These are phyloP conservation scores for Ustilago shanxiensis DNA, from an alignment of 1,284 basidiomycete genomes.

Conservation along the genomic window DNA sequence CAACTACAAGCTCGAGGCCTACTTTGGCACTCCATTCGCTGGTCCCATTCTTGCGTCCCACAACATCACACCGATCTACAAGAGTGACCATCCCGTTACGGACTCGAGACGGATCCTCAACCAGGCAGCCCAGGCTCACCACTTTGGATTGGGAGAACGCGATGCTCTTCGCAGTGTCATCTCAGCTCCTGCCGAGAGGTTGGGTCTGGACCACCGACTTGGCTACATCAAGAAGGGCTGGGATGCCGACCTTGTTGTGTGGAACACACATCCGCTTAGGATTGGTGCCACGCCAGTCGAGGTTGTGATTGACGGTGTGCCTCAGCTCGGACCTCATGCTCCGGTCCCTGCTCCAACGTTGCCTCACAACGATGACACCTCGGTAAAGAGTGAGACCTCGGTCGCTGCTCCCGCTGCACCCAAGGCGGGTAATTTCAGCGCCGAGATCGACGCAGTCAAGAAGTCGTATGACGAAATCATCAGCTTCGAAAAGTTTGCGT, in stretches of 20 bases:
- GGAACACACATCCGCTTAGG: slow-evolving; percentile 86
- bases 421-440: slow-evolving; percentile 36
- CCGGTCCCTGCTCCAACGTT: slow-evolving; percentile 25
- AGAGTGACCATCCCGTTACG: slow-evolving; percentile 80
- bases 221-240: slow-evolving; percentile 79
- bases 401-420: slow-evolving; percentile 37
- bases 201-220: slow-evolving; percentile 85
- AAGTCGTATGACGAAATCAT: slow-evolving; percentile 44
- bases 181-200: slow-evolving; percentile 80
- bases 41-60: slow-evolving; percentile 80
- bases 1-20: slow-evolving; percentile 87
- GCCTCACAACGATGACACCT: background rate
- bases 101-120: slow-evolving; percentile 83
- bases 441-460: slow-evolving; percentile 52
- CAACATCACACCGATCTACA: slow-evolving; percentile 78
- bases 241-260: slow-evolving; percentile 81
- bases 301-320: slow-evolving; percentile 76
- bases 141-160: slow-evolving; percentile 75
- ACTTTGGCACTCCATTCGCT: slow-evolving; percentile 86
- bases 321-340: slow-evolving; percentile 67
- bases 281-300: slow-evolving; percentile 74
- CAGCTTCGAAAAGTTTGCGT: slow-evolving; percentile 43
- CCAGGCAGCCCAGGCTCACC: slow-evolving; percentile 89
- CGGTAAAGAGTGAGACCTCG: background rate
- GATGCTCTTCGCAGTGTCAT: slow-evolving; percentile 80